A percentile compares a stretch with the other conserved stretches of the same genome.
Conservation (phyloP, 768 basidiomycete species). For the Tephrocybe sp. region DNA sequence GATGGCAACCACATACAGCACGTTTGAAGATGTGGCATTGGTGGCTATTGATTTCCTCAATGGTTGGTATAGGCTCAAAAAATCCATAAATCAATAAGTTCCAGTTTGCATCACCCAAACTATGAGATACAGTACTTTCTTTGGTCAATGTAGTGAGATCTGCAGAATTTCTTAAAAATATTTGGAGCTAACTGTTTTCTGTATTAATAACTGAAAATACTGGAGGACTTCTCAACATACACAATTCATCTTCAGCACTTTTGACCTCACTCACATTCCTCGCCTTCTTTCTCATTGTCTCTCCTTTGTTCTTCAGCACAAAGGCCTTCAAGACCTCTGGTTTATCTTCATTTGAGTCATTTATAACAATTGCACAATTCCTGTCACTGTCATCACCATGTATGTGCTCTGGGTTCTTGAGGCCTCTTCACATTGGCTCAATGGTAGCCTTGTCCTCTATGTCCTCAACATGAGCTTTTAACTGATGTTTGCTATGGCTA, state of each 20-base stretch:
- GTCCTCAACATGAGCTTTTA: too few species aligned
- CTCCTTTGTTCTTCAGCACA: background rate
- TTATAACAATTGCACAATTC: too few species aligned
- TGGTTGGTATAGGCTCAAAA: slow-evolving; percentile 2
- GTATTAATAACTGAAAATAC: background rate
- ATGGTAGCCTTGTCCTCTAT: too few species aligned
- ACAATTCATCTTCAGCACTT: background rate
- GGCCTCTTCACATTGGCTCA: background rate
- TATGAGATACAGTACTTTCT: too few species aligned
- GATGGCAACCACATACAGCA: slow-evolving; percentile 6
- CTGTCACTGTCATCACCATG: background rate
- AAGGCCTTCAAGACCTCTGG: background rate
- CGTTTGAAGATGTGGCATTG: slow-evolving; percentile 4
- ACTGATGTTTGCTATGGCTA: too few species aligned
- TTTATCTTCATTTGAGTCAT: too few species aligned
- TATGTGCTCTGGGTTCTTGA: background rate
- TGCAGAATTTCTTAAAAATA: too few species aligned
- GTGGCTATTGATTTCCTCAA: background rate
- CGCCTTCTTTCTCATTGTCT: background rate
- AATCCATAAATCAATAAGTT: slow-evolving; percentile 6
- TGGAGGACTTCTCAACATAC: background rate
- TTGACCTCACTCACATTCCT: background rate
- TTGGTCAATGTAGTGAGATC: too few species aligned
- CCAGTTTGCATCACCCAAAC: background rate
- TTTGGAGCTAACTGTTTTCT: too few species aligned